These are phyloP conservation scores for Perilla frutescens DNA, from an alignment of 257 asterid genomes.

Conservation along the genomic window DNA sequence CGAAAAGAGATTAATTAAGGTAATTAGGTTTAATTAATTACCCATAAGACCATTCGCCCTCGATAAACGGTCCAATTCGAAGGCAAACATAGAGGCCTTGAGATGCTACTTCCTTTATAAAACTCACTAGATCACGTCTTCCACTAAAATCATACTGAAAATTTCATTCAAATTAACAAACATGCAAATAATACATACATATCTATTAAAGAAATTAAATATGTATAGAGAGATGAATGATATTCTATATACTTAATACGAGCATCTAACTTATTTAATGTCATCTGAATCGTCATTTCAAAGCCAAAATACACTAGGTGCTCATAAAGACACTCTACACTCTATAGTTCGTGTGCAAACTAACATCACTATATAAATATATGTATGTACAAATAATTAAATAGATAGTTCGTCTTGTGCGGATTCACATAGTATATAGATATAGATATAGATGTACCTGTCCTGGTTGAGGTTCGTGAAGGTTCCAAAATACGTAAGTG, in stretches of 20 bases:
- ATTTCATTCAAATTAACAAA: neutral
- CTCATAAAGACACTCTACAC: too few species aligned
- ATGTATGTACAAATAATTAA: too few species aligned
- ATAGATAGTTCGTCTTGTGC: too few species aligned
- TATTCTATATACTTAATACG: too few species aligned
- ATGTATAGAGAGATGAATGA: too few species aligned
- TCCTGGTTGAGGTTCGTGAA: slow-evolving; percentile 80
- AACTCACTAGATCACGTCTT: slow-evolving; percentile 60
- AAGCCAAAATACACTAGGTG: too few species aligned
- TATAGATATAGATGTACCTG: slow-evolving; percentile 42
- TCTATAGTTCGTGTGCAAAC: too few species aligned
- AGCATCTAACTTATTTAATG: too few species aligned
- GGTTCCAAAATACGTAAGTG: slow-evolving; percentile 89
- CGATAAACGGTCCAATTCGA: slow-evolving; percentile 88
- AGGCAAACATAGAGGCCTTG: slow-evolving; percentile 85
- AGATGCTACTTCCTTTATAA: slow-evolving; percentile 66
- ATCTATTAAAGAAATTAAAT: too few species aligned
- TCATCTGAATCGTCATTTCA: too few species aligned
- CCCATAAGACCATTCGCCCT: slow-evolving; percentile 94
- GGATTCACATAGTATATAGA: too few species aligned
- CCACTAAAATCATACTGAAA: slow-evolving; percentile 86
- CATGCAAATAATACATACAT: neutral
- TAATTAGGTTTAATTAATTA: slow-evolving; percentile 28
- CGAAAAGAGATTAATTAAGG: neutral
- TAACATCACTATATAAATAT: too few species aligned